These are phyloP conservation scores for Alternaria consortialis DNA, from an alignment of 2,329 filamentous ascomycete genomes.

Conservation along the genomic window DNA sequence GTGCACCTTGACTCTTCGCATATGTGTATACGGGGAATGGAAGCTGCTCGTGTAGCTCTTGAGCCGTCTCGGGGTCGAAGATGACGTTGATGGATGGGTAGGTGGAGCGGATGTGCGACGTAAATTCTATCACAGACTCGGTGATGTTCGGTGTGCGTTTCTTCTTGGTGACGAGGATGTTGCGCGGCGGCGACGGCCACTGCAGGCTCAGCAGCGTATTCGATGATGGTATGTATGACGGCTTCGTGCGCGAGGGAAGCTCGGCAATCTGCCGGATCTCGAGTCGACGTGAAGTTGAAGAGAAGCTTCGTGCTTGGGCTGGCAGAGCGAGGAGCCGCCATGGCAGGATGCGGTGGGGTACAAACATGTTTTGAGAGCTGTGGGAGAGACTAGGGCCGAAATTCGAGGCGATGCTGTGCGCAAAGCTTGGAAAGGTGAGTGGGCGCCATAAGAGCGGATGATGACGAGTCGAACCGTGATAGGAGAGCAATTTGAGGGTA, in stretches of 20 bases:
- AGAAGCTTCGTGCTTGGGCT: slow-evolving; percentile 32
- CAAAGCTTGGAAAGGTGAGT: slow-evolving; percentile 11
- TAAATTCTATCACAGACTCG: slow-evolving; percentile 66
- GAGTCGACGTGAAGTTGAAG: slow-evolving; percentile 31
- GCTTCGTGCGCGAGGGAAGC: slow-evolving; percentile 46
- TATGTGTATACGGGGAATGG: slow-evolving; percentile 68
- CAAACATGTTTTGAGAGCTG: slow-evolving; percentile 26
- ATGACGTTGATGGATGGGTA: slow-evolving; percentile 85
- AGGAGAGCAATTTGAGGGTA: neutral
- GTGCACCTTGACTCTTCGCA: slow-evolving; percentile 49
- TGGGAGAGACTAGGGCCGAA: slow-evolving; percentile 6
- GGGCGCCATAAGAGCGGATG: slow-evolving; percentile 23
- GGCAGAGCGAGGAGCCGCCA: slow-evolving; percentile 30
- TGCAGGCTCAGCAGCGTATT: slow-evolving; percentile 71
- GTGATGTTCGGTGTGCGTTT: slow-evolving; percentile 65
- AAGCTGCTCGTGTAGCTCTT: slow-evolving; percentile 73
- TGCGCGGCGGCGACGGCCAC: slow-evolving; percentile 74
- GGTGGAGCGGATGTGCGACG: slow-evolving; percentile 75
- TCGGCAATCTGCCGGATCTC: slow-evolving; percentile 42
- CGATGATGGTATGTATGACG: slow-evolving; percentile 61
- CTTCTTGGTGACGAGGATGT: slow-evolving; percentile 75
- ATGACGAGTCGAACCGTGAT: slow-evolving; percentile 10
- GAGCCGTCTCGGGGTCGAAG: slow-evolving; percentile 79
- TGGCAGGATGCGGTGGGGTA: slow-evolving; percentile 33
- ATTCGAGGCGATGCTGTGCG: slow-evolving; percentile 18